Evolutionary conservation across 441 rosid genomes (phyloP).

Genomic region (Daphne laureola): DNA sequence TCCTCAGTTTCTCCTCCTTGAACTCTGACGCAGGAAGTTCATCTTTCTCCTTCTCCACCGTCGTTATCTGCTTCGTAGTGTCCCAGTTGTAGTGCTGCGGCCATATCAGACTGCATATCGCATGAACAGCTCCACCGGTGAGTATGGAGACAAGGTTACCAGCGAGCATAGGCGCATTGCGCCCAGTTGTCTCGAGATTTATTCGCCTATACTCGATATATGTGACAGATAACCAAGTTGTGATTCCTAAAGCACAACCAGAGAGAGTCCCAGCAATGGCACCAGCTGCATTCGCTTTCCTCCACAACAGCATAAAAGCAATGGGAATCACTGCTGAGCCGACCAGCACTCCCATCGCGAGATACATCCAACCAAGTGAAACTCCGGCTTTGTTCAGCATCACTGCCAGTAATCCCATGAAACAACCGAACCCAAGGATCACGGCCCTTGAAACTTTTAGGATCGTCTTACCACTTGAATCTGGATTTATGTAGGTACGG

Average conservation of each 20-base stretch:
- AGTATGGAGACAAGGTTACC: constrained; percentile 81
- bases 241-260: constrained; percentile 73
- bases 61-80: constrained; percentile 68
- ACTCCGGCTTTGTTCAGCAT: constrained; percentile 79
- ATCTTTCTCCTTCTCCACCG: constrained; percentile 53
- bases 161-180: constrained; percentile 83
- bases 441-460: constrained; percentile 63
- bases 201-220: constrained; percentile 53
- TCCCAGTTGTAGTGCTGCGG: constrained; percentile 88
- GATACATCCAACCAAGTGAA: constrained; percentile 96
- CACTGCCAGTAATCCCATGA: constrained; percentile 89
- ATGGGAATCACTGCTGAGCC: constrained; percentile 93
- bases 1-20: constrained; percentile 63
- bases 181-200: constrained; percentile 67
- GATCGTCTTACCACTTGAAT: constrained; percentile 65
- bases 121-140: constrained; percentile 73
- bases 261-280: constrained; percentile 58
- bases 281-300: constrained; percentile 75
- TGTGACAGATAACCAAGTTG: constrained; percentile 66
- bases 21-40: constrained; percentile 58
- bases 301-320: constrained; percentile 89
- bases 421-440: constrained; percentile 78
- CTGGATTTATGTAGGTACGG: constrained; percentile 82
- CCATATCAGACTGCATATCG: constrained; percentile 44
- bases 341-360: constrained; percentile 82